Evolutionary conservation across 768 basidiomycete genomes (phyloP), one percentile per base, ranked within the genome.

Genomic region (Lactarius hatsudake): DNA sequence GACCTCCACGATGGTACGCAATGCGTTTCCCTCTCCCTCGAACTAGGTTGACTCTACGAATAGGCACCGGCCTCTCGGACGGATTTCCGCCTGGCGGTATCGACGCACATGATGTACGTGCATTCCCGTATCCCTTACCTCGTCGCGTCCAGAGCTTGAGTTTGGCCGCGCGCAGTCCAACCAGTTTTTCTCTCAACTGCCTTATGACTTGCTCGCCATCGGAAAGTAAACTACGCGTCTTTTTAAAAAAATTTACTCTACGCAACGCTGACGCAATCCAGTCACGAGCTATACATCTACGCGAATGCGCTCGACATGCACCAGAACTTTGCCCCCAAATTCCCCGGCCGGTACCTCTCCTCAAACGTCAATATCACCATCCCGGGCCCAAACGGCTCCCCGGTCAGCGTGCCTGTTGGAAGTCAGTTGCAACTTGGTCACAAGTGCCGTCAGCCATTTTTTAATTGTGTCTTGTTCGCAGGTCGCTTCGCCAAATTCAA

Each of bases 301-400:
- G 81, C 79, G 10, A 81, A 87, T 73, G 79, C 89, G 5, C 80
- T 86, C 32, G 89, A 91, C 74, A 88, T 90, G 89, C 79, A 89
- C 74, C 76, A 80, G 61, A 89, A 89, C 74, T 90, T 93, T 72
- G 86, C 79, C 3, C 87, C 86, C 3, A 77, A 84, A 56, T 82
- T 87, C 75, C 80, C 84, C 9, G 92, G 90, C 7, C 82, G 87
- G 55, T 95, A 94, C 75, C 78, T 97, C 57, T 87, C 92, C 1
- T 91, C 88, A 2, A 96, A 96, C 72, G 90, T 86, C 63, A 91
- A 96, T 77, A 91, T 96, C 74, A 94, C 93, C 2, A 73, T 90
- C 12, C 68, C 81, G 18, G 81, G 84, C 71, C 71, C 78, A 48
- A 63, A 75, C 17, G 80, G 78, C 18, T 66, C 77, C 30, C 67